phyloP scores from a whole-genome alignment of 2,329 filamentous ascomycete species.

The Dothistroma septosporum region DNA sequence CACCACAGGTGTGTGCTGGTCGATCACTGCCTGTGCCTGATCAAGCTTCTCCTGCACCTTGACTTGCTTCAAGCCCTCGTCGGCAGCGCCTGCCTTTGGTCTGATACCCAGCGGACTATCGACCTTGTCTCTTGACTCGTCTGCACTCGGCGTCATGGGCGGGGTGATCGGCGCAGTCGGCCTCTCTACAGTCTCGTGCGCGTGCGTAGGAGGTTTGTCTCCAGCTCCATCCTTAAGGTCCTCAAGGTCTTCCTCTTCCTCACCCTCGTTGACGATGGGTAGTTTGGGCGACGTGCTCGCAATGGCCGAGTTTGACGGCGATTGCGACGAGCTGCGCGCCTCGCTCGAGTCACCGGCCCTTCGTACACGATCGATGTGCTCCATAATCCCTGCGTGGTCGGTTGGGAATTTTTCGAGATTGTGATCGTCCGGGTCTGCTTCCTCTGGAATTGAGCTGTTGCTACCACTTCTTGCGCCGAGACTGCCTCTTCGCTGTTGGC shows the following conservation, averaged over 20 bases:
- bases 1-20: conserved; percentile 2
- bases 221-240: conserved; percentile 5
- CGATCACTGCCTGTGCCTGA: neutral
- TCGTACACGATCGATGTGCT: conserved; percentile 30
- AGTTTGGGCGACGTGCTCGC: conserved; percentile 21
- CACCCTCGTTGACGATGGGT: conserved; percentile 29
- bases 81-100: neutral
- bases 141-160: conserved; percentile 33
- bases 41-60: neutral
- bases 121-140: conserved; percentile 11
- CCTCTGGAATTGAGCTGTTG: conserved; percentile 18
- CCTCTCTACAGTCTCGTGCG: conserved; percentile 12
- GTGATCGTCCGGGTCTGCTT: conserved; percentile 31
- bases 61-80: neutral
- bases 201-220: conserved; percentile 7
- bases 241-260: conserved; percentile 20
- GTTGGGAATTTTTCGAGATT: conserved; percentile 35
- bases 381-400: conserved; percentile 33
- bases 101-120: neutral
- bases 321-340: conserved; percentile 4
- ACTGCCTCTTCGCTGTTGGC: conserved; percentile 2
- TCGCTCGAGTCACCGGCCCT: conserved; percentile 16
- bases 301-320: conserved; percentile 11
- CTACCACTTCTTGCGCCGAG: conserved; percentile 13
- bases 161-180: conserved; percentile 31